Evolutionary conservation across 495 filamentous ascomycete genomes (phyloP).

Genomic region (Penicillium verhagenii): DNA sequence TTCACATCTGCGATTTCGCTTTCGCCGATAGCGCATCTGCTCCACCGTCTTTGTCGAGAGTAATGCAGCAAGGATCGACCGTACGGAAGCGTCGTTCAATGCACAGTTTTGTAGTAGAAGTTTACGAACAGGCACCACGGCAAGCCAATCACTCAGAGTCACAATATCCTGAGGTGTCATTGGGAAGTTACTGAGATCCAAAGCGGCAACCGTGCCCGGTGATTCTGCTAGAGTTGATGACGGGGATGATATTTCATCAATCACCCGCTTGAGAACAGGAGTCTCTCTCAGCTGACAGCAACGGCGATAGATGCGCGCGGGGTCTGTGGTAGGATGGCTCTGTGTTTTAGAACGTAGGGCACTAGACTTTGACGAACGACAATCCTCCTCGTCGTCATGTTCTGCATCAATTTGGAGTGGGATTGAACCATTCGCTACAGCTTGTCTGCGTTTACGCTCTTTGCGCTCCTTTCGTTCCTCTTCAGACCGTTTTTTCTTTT

Average conservation of each 20-base stretch:
- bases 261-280: conserved; percentile 82
- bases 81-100: conserved; percentile 78
- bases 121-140: conserved; percentile 85
- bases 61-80: conserved; percentile 82
- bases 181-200: conserved; percentile 82
- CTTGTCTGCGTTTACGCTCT: conserved; percentile 74
- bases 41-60: conserved; percentile 73
- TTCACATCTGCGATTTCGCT: conserved; percentile 29
- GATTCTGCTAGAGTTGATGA: conserved; percentile 56
- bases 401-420: conserved; percentile 74
- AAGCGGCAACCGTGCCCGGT: conserved; percentile 70
- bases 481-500: conserved; percentile 90
- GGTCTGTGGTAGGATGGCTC: conserved; percentile 80
- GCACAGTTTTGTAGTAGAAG: conserved; percentile 83
- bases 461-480: conserved; percentile 83
- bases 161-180: conserved; percentile 79
- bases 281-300: conserved; percentile 91
- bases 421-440: conserved; percentile 77
- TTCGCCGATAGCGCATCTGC: conserved; percentile 47
- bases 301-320: conserved; percentile 86
- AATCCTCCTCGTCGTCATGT: conserved; percentile 48
- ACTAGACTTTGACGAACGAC: conserved; percentile 24
- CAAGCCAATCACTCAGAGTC: conserved; percentile 89
- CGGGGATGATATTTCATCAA: conserved; percentile 76
- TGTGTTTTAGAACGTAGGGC: conserved; percentile 50